phyloP scores from a whole-genome alignment of 441 rosid genomes.

The Erodium texanum region DNA sequence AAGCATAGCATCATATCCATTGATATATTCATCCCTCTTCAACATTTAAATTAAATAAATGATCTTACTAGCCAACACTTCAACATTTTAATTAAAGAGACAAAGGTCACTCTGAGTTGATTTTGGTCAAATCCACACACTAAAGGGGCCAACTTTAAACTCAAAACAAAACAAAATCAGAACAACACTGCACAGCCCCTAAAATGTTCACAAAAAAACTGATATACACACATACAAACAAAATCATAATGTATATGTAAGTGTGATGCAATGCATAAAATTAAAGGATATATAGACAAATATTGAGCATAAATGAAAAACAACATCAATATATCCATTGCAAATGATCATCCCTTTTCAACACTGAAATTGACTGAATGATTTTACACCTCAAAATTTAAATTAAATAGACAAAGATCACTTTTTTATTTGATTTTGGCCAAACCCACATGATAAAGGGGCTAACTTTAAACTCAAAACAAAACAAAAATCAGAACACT shows the following conservation, averaged over 20 bases:
- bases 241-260: background rate
- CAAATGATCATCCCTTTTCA: too few relatives aligned
- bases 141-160: background rate
- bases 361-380: background rate
- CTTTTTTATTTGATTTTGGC: background rate
- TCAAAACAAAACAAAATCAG: background rate
- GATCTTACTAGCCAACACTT: background rate
- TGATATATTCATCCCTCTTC: background rate
- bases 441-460: background rate
- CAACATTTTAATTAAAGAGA: background rate
- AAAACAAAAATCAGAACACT: too few relatives aligned
- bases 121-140: background rate
- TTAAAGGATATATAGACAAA: too few relatives aligned
- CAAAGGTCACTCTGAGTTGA: background rate
- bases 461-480: background rate
- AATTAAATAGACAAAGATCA: background rate
- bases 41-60: too few relatives aligned
- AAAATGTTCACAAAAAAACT: background rate
- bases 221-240: background rate
- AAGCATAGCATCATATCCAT: background rate
- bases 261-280: background rate
- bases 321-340: too few relatives aligned
- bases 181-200: too few relatives aligned
- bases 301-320: too few relatives aligned
- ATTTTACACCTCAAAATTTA: background rate